Conservation (phyloP, 2,329 filamentous ascomycete species). For the Bipolaris victoriae region DNA sequence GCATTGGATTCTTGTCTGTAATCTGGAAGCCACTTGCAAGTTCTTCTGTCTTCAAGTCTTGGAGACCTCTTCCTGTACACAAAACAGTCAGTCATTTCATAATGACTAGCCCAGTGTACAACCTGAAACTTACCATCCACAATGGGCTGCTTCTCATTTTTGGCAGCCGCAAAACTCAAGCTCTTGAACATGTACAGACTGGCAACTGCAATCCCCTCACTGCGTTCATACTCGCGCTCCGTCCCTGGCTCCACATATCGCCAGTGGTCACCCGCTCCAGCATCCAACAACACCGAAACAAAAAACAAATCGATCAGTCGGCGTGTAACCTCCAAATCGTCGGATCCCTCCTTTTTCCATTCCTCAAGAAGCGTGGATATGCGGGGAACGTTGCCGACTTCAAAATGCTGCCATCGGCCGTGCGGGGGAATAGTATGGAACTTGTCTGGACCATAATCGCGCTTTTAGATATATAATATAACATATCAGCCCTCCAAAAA, state of each 20-base stretch:
- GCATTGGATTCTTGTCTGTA: constrained; percentile 70
- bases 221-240: constrained; percentile 77
- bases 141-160: constrained; percentile 72
- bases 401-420: constrained; percentile 81
- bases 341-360: constrained; percentile 62
- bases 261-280: constrained; percentile 87
- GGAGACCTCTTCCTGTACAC: constrained; percentile 63
- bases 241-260: constrained; percentile 87
- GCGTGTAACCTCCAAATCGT: constrained; percentile 73
- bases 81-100: neutral
- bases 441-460: constrained; percentile 70
- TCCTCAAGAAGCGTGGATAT: constrained; percentile 70
- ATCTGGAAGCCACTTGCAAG: constrained; percentile 84
- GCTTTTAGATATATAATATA: constrained; percentile 49
- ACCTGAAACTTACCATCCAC: constrained; percentile 69
- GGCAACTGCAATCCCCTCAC: constrained; percentile 81
- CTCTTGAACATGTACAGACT: constrained; percentile 88
- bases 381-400: constrained; percentile 73
- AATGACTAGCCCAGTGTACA: neutral
- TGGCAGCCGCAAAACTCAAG: constrained; percentile 79
- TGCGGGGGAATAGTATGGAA: constrained; percentile 66
- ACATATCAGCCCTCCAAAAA: too few species aligned
- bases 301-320: constrained; percentile 78
- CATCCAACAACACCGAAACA: constrained; percentile 79
- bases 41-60: constrained; percentile 71